Evolutionary conservation across 1,139 yeast genomes (phyloP).

Genomic region (Saccharomyces uvarum): DNA sequence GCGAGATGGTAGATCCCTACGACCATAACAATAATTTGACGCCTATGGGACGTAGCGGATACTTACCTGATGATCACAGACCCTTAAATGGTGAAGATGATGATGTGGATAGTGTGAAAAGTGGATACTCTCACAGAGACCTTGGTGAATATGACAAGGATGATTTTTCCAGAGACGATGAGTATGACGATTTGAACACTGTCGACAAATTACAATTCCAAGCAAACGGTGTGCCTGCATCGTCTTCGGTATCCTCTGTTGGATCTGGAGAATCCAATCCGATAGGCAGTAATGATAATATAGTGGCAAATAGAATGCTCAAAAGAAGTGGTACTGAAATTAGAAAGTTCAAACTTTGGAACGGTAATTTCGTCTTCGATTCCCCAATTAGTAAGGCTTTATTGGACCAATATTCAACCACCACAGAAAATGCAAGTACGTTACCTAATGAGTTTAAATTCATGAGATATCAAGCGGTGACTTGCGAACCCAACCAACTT

Average conservation of each 20-base stretch:
- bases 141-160: constrained; percentile 22
- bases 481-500: constrained; percentile 77
- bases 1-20: constrained; percentile 33
- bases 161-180: constrained; percentile 5
- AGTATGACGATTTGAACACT: constrained; percentile 16
- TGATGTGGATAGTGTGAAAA: constrained; percentile 10
- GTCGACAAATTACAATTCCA: constrained; percentile 15
- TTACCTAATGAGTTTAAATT: constrained; percentile 69
- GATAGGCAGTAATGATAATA: constrained; percentile 11
- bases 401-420: constrained; percentile 39
- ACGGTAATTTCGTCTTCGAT: constrained; percentile 60
- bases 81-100: constrained; percentile 7
- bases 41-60: neutral
- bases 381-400: constrained; percentile 56
- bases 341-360: constrained; percentile 32
- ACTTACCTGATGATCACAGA: neutral
- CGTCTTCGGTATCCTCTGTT: constrained; percentile 15
- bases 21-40: constrained; percentile 4
- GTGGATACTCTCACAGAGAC: constrained; percentile 20
- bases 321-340: constrained; percentile 25
- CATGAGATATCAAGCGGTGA: constrained; percentile 79
- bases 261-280: constrained; percentile 15
- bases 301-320: constrained; percentile 8
- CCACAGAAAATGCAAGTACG: constrained; percentile 34
- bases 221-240: constrained; percentile 12